phyloP scores from a whole-genome alignment of 805 yeast genomes.

The Sporopachydermia lactativora region DNA sequence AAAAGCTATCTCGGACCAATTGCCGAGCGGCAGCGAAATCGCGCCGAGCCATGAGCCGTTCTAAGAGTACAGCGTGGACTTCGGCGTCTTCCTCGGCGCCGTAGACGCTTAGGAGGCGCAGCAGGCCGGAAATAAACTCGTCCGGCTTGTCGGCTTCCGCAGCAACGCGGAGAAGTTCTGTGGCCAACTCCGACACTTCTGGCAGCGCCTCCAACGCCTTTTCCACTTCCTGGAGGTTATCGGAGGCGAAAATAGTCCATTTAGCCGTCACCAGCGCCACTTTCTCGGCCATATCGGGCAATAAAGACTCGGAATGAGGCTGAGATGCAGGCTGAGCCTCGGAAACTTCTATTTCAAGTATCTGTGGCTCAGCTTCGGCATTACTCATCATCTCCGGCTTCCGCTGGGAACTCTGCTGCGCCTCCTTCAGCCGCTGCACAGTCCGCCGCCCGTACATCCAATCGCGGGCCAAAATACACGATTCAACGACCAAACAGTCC shows the following conservation, averaged over 20 bases:
- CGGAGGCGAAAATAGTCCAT: constrained; percentile 1
- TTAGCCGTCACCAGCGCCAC: not conserved
- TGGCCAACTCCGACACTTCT: not conserved
- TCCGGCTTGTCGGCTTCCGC: not conserved
- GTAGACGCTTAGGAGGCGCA: not conserved
- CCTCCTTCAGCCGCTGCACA: too few relatives aligned
- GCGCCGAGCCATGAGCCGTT: not conserved
- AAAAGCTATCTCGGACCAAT: not conserved
- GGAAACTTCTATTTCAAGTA: too few relatives aligned
- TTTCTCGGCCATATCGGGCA: too few relatives aligned
- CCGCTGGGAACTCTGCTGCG: too few relatives aligned
- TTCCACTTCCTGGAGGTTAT: not conserved
- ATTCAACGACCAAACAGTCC: not conserved
- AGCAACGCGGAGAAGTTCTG: not conserved
- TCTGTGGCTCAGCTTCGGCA: too few relatives aligned
- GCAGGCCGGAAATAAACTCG: not conserved
- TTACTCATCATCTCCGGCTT: too few relatives aligned
- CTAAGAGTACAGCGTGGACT: not conserved
- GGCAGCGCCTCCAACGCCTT: not conserved
- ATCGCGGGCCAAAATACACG: not conserved
- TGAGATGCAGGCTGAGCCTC: too few relatives aligned
- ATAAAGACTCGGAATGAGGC: too few relatives aligned
- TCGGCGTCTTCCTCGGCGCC: not conserved
- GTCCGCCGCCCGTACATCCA: too few relatives aligned
- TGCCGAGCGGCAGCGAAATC: not conserved